A percentile compares a stretch with the other conserved stretches of the same genome.
These are phyloP conservation scores for Penicillium sp. DNA, from an alignment of 2,329 filamentous ascomycete species.

Conservation along the genomic window DNA sequence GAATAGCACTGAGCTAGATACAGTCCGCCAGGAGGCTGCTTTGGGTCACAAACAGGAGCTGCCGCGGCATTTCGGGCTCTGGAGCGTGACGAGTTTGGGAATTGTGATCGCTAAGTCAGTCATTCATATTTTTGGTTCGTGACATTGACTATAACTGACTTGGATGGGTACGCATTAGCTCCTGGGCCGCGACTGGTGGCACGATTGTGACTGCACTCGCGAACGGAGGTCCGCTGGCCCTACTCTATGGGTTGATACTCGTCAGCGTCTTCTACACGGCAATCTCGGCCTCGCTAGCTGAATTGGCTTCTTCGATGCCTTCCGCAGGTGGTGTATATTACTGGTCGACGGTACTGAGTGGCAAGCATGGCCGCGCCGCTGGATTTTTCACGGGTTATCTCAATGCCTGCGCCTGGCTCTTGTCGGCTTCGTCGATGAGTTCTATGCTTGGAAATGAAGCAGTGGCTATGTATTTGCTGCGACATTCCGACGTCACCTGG, in stretches of 20 bases:
- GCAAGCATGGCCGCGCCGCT: slow-evolving; percentile 50
- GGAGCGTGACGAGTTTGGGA: slow-evolving; percentile 61
- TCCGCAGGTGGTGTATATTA: slow-evolving; percentile 61
- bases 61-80: slow-evolving; percentile 60
- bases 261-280: slow-evolving; percentile 56
- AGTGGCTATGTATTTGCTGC: slow-evolving; percentile 37
- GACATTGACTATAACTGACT: not conserved
- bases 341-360: slow-evolving; percentile 60
- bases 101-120: slow-evolving; percentile 55
- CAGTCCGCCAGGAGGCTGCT: slow-evolving; percentile 31
- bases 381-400: slow-evolving; percentile 46
- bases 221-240: slow-evolving; percentile 64
- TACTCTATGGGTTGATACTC: slow-evolving; percentile 60
- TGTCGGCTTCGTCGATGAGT: slow-evolving; percentile 36
- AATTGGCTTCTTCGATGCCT: slow-evolving; percentile 61
- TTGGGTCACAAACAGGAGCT: slow-evolving; percentile 64
- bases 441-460: slow-evolving; percentile 38
- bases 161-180: slow-evolving; percentile 42
- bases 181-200: slow-evolving; percentile 65
- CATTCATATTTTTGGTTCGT: not conserved
- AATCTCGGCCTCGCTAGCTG: slow-evolving; percentile 59
- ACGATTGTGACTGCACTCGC: slow-evolving; percentile 58
- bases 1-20: slow-evolving; percentile 21
- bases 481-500: slow-evolving; percentile 27
- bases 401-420: slow-evolving; percentile 38